Percentiles rank a stretch among this genome's conserved stretches.
These are phyloP conservation scores for Salix caprea DNA, from an alignment of 345 rosid genomes.

Conservation along the genomic window DNA sequence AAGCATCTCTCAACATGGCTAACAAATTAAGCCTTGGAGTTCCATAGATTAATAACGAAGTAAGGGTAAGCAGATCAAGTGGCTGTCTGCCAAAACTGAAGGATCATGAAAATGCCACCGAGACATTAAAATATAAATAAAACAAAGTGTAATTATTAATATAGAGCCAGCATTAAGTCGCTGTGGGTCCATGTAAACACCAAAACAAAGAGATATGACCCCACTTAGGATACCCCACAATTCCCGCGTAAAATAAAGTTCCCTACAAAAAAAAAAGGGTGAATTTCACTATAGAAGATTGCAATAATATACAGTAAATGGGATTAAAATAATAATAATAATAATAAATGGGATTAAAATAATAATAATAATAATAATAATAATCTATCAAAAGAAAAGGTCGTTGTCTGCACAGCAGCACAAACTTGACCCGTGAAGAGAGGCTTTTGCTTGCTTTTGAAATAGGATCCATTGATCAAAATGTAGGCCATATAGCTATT, in stretches of 20 bases:
- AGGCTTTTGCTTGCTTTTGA: neutral
- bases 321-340: too few relatives aligned
- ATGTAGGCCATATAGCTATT: too few relatives aligned
- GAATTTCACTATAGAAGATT: neutral
- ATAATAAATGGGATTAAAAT: too few relatives aligned
- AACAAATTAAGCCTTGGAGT: neutral
- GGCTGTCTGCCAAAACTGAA: neutral
- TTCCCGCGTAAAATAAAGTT: constrained; percentile 25
- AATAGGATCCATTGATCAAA: too few relatives aligned
- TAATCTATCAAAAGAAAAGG: neutral
- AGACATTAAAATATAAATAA: neutral
- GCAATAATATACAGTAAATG: too few relatives aligned
- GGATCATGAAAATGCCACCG: neutral
- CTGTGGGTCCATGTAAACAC: neutral
- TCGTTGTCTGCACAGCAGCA: neutral
- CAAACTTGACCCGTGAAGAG: neutral
- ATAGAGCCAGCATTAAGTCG: neutral
- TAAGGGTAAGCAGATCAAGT: neutral
- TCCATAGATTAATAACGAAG: neutral
- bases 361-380: neutral
- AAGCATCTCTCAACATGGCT: too few relatives aligned
- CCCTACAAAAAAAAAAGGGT: neutral
- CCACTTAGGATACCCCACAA: constrained; percentile 5
- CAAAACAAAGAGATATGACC: neutral
- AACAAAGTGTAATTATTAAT: constrained; percentile 4